Percentiles rank a stretch among this genome's conserved stretches.
Conservation (phyloP, 345 rosid species). For the sweet orange (Citrus sinensis) region DVS_A1.0 CM039168.1:2145001-2145500, state of each 20-base stretch:
- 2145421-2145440: fast-evolving
- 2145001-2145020: not conserved
- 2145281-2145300: not conserved
- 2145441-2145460: not conserved
- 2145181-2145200: not conserved
- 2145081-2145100: not conserved
- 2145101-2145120: not conserved
- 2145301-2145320: not conserved
- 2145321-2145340: not conserved
- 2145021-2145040: not conserved
- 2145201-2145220: no score
- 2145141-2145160: not conserved
- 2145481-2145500: no score
- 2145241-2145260: not conserved
- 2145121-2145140: not conserved
- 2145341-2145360: not conserved
- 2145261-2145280: not conserved
- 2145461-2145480: not conserved
- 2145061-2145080: not conserved
- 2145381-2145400: not conserved
- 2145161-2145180: not conserved
- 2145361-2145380: not conserved
- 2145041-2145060: not conserved
- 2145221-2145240: not conserved
- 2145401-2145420: not conserved